Evolutionary conservation across 768 basidiomycete species (phyloP), one percentile per base, ranked within the genome.

Genomic region (Boletus insuetus): DNA sequence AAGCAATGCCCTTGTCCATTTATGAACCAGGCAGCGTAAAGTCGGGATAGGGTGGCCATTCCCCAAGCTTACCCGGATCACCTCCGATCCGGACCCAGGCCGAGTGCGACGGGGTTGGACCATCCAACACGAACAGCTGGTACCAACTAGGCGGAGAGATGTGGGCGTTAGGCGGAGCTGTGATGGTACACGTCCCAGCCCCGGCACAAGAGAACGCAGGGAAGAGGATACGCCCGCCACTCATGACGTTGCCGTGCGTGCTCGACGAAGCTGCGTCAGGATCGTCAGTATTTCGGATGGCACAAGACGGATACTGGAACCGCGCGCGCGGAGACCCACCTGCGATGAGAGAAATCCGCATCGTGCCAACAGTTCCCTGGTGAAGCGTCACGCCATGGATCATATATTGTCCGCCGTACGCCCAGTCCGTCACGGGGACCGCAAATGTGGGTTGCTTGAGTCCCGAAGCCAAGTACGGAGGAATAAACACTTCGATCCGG

Each of bases 131-230:
- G 66, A 86, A 92, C 10, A 92, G 64, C 66, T 87, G 85, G 51
- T 85, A 81, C 85, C 89, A 91, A 6, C 84, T 86, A 0, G 89
- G 90, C 17, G 90, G 88, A n/a, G 80, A 82, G 10, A 91, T 74
- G 58, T 73, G 73, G 10, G 80, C 72, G 61, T 89, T 84, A 0
- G 89, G 89, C 12, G 90, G 91, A 0, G 89, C 86, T 6, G 82
- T 82, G 62, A 97, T 86, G 9, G 84, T 86, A 63, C 94, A 87
- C 2, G 81, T 83, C 44, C 79, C n/a, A n/a, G n/a, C 85, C 16
- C 86, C 90, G 1, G 78, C 62, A 66, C 84, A 88, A 8, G 79
- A 74, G 67, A 93, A 87, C 17, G 77, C 80, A 6, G 93, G 87
- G 76, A 91, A 90, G 61, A 91, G 71, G 3, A 81, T 84, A 49